These are phyloP conservation scores for Saccharomycopsis sp. DNA, from an alignment of 805 yeast species.

Conservation along the genomic window DNA sequence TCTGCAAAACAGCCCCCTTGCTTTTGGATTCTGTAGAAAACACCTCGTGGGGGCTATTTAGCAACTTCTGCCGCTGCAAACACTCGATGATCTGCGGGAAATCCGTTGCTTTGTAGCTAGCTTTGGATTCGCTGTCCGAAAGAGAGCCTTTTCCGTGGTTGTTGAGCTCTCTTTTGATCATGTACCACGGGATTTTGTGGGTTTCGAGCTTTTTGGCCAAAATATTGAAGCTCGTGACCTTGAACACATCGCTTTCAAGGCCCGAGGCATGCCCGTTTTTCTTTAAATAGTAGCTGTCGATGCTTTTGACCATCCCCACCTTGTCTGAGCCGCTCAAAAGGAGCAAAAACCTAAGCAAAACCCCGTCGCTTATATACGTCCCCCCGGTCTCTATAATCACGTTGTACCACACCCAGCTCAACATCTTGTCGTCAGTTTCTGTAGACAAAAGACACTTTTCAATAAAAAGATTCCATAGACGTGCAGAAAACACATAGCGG, in stretches of 20 bases:
- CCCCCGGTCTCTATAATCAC: not conserved
- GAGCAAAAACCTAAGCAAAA: conserved; percentile 1
- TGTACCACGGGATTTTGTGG: conserved; percentile 2
- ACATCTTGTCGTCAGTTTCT: not conserved
- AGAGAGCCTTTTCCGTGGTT: not conserved
- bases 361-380: conserved; percentile 8
- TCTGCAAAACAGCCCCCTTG: not conserved
- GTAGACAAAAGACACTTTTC: not conserved
- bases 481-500: conserved; percentile 5
- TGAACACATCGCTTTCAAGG: not conserved
- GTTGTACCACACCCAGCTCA: conserved; percentile 9
- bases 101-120: conserved; percentile 2
- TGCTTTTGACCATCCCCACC: not conserved
- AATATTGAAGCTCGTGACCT: not conserved
- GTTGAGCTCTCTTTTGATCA: not conserved
- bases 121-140: not conserved
- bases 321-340: not conserved
- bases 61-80: not conserved
- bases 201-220: not conserved
- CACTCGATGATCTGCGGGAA: conserved; percentile 3
- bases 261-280: not conserved
- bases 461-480: conserved; percentile 14
- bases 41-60: not conserved
- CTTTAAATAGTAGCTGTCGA: not conserved
- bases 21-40: not conserved